Conservation (phyloP, 1,284 basidiomycete species). For the Inonotus hispidus region DNA sequence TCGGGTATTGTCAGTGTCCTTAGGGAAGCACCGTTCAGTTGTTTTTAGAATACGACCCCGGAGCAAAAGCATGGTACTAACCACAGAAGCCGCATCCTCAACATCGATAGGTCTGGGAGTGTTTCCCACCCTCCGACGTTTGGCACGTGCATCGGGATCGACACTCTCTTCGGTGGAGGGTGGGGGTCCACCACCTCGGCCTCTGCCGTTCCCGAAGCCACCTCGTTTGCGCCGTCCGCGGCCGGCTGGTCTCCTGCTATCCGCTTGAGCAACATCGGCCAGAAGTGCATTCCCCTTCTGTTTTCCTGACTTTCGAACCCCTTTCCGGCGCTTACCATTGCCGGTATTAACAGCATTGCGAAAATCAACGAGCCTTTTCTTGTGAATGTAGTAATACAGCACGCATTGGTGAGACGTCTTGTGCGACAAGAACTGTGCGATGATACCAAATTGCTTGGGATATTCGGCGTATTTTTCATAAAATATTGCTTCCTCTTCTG, state of each 20-base stretch:
- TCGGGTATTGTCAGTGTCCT: slow-evolving; percentile 14
- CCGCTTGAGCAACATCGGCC: slow-evolving; percentile 72
- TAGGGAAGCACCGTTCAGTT: neutral
- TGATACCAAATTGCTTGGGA: slow-evolving; percentile 93
- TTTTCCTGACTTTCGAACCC: slow-evolving; percentile 55
- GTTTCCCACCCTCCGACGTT: slow-evolving; percentile 7
- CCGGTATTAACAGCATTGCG: slow-evolving; percentile 64
- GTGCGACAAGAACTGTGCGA: slow-evolving; percentile 76
- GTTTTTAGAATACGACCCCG: neutral
- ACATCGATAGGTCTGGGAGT: neutral
- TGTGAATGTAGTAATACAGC: slow-evolving; percentile 92
- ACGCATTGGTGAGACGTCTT: slow-evolving; percentile 91
- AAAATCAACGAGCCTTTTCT: slow-evolving; percentile 85
- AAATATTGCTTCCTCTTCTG: slow-evolving; percentile 79
- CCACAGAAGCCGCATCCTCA: slow-evolving; percentile 8
- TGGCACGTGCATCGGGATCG: slow-evolving; percentile 11
- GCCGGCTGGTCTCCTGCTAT: slow-evolving; percentile 45
- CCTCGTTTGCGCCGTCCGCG: slow-evolving; percentile 24
- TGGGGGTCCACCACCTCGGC: slow-evolving; percentile 24
- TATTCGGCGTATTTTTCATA: slow-evolving; percentile 76
- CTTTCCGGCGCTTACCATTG: slow-evolving; percentile 55
- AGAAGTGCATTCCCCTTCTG: slow-evolving; percentile 73
- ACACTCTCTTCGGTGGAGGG: slow-evolving; percentile 1
- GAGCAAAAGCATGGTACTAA: neutral
- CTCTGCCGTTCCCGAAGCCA: slow-evolving; percentile 26